Base-by-base conservation (phyloP, 2,329 filamentous ascomycete genomes). In the Alternaria infectoria region DNA sequence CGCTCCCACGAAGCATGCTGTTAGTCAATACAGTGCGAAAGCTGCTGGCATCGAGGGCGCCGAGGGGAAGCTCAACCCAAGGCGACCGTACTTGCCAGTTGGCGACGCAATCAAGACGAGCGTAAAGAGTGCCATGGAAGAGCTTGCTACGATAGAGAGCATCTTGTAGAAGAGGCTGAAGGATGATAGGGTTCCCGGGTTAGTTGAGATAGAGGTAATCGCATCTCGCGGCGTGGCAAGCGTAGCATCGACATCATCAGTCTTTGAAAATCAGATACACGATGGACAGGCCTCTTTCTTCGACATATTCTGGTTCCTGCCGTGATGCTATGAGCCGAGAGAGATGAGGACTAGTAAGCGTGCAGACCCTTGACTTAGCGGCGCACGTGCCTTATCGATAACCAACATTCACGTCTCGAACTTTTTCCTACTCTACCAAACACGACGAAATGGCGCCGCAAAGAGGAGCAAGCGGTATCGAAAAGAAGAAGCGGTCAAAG, bases 1-100 rank as follows among this genome's bases (percentile, higher is more conserved):
- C 69, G 89, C 88, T 9, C 83, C 84, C 3, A 88, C 87, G n/a
- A 92, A 92, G 79, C 91, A 90, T 73, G 90, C 89, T 0, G 88
- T 88, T 0, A 85, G 87, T 3, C 78, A 88, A 30, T 87, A 85
- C 67, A 87, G 87, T 32, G 90, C 88, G 2, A 86, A 92, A 40
- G 83, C 86, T 62, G 85, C 83, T 2, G 87, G 75, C 4, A 77
- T 88, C 2, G 71, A 77, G 52, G 63, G 68, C 21, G 66, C 76
- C 2, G 76, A 77, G 52, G 68, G 68, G 26, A 77, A 71, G 62
- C 46, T 77, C 43, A 66, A 62, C 43, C 77, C 76, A 3, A 67
- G 73, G 40, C 68, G 64, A 17, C 75, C 76, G 11, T 79, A 78
- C 57, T 54, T 74, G 4, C 71, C 74, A 5, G 73, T 75, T 6